Evolutionary conservation across 495 filamentous ascomycete species (phyloP).

Genomic region (Neurospora pannonica): DNA sequence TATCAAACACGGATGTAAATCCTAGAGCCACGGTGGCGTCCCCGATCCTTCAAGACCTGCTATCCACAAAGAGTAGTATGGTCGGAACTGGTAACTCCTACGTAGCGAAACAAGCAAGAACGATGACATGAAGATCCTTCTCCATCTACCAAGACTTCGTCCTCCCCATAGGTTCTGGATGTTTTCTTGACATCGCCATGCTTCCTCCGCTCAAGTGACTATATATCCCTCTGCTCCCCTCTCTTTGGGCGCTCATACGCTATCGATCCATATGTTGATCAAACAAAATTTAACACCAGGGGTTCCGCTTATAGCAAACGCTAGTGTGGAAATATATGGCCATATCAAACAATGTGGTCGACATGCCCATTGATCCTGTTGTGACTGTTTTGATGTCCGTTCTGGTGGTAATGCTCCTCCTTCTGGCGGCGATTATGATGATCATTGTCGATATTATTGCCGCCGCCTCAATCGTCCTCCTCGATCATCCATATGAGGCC

Average conservation of each 20-base stretch:
- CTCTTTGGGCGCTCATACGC: neutral
- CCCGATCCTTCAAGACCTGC: neutral
- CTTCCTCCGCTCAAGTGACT: neutral
- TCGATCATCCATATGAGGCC: slow-evolving; percentile 81
- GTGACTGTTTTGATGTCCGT: slow-evolving; percentile 5
- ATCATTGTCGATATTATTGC: slow-evolving; percentile 4
- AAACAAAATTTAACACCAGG: neutral
- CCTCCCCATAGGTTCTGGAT: neutral
- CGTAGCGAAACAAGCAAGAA: neutral
- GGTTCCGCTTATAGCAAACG: neutral
- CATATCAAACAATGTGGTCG: neutral
- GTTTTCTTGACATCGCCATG: neutral
- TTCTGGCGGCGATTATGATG: neutral
- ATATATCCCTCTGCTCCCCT: neutral
- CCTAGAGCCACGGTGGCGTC: neutral
- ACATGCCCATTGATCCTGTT: neutral
- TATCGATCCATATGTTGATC: neutral
- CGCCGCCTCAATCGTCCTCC: slow-evolving; percentile 24
- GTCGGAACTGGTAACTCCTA: neutral
- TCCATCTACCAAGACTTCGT: neutral
- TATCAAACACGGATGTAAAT: neutral
- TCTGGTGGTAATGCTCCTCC: neutral
- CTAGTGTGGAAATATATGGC: neutral
- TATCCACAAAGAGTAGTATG: neutral
- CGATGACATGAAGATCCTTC: neutral